These are phyloP conservation scores for Cucurbita ficifolia DNA, from an alignment of 306 rosid species.

Conservation along the genomic window DNA sequence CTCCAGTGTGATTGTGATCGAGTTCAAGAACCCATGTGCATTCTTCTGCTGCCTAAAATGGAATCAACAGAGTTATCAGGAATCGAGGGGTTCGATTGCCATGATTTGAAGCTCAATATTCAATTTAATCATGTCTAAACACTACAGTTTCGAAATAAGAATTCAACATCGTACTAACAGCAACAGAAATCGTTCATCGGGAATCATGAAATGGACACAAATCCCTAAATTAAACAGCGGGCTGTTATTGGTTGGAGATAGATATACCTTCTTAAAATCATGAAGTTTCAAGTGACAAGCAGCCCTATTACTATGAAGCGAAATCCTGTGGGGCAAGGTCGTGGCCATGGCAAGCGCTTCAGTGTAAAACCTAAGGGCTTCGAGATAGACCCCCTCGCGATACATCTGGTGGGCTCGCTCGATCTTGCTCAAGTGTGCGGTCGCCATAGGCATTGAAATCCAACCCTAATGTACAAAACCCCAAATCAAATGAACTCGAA, in stretches of 20 bases:
- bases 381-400: constrained; percentile 61
- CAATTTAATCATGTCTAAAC: not conserved
- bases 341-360: constrained; percentile 63
- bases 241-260: not conserved
- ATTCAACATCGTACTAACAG: not conserved
- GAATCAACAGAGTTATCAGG: constrained; percentile 4
- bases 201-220: not conserved
- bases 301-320: constrained; percentile 77
- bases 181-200: not conserved
- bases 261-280: constrained; percentile 53
- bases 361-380: constrained; percentile 73
- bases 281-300: constrained; percentile 88
- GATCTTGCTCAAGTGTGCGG: constrained; percentile 54
- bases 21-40: constrained; percentile 87
- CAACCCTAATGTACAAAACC: not conserved
- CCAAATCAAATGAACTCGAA: not conserved
- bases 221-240: not conserved
- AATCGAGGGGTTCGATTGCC: not conserved
- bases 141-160: not conserved
- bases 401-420: constrained; percentile 81
- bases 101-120: not conserved
- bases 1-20: constrained; percentile 69
- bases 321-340: constrained; percentile 62
- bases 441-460: constrained; percentile 19
- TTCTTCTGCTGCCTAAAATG: constrained; percentile 73